Percentiles rank a stretch among this genome's conserved stretches.
These are phyloP conservation scores for Grammothele lineata DNA, from an alignment of 768 basidiomycete genomes.

Conservation along the genomic window DNA sequence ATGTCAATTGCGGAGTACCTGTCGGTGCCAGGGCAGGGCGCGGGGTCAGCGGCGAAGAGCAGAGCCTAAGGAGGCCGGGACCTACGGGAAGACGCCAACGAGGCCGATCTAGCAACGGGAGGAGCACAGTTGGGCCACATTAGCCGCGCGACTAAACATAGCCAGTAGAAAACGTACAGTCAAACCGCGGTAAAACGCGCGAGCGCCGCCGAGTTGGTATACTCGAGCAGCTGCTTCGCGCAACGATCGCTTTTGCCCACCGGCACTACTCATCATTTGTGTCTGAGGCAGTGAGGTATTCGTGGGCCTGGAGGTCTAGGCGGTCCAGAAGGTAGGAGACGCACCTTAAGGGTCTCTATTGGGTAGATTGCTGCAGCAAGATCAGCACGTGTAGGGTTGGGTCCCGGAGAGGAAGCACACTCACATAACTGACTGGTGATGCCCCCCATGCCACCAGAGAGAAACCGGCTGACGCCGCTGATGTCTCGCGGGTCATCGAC, in stretches of 20 bases:
- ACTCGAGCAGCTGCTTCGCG: slow-evolving; percentile 62
- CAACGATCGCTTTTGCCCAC: slow-evolving; percentile 52
- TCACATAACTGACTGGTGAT: slow-evolving; percentile 85
- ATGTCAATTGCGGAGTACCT: slow-evolving; percentile 71
- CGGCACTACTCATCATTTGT: slow-evolving; percentile 93
- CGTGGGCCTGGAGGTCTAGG: too few relatives aligned
- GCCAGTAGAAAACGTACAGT: slow-evolving; percentile 63
- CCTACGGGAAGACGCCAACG: slow-evolving; percentile 93
- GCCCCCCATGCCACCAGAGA: slow-evolving; percentile 96
- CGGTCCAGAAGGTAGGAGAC: too few relatives aligned
- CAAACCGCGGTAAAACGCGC: slow-evolving; percentile 89
- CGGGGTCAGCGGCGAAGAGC: neutral
- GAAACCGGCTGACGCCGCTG: slow-evolving; percentile 86
- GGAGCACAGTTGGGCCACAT: too few relatives aligned
- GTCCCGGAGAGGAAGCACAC: slow-evolving; percentile 25
- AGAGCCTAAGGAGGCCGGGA: slow-evolving; percentile 3
- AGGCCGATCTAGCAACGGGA: slow-evolving; percentile 69
- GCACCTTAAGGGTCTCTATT: slow-evolving; percentile 90
- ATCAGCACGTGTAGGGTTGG: slow-evolving; percentile 6
- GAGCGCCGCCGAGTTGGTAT: slow-evolving; percentile 74
- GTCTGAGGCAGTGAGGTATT: slow-evolving; percentile 55
- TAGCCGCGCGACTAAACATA: too few relatives aligned
- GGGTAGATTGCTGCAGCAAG: slow-evolving; percentile 82
- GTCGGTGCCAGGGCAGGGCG: too few relatives aligned
- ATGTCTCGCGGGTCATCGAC: slow-evolving; percentile 88